Evolutionary conservation across 768 basidiomycete genomes (phyloP), one percentile per base, ranked within the genome.

Genomic region (Russula dissimulans): DNA sequence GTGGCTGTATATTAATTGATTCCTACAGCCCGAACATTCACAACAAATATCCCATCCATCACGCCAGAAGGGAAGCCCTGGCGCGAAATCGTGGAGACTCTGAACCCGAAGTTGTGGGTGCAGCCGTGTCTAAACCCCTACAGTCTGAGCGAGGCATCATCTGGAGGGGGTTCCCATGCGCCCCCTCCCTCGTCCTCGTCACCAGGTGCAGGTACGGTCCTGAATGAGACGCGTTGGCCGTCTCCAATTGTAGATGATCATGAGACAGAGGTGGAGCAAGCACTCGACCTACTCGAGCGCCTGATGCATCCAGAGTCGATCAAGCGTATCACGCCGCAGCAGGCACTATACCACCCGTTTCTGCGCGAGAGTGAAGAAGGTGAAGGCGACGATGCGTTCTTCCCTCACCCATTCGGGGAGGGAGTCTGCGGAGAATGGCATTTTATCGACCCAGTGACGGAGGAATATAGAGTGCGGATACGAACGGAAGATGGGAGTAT

Each of bases 11-110:
- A 43, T 57, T 32, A 52, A 58, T 32, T 32, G 11, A 47, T 1
- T 47, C 39, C 46, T 57, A 26, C 63, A 98, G 95, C 90, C 70
- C 89, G 97, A 32, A 87, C 86, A 3, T 89, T 98, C 65, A 76
- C 86, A 10, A 89, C 91, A n/a, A 99, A 97, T 67, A 79, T 99
- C 0, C 92, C 95, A 4, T 80, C 85, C 15, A 74, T 97, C 15
- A 78, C 83, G 7, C 73, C 77, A 52, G 79, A 86, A 1, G 87
- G 88, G 32, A 79, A 81, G 10, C 71, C 83, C 44, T 89, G 95
- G 84, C 75, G 76, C 36, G 79, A 84, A 18, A 85, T 97, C 61
- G 85, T 95, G 53, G 80, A 84, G 67, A 79, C 73, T 50, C 83
- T 89, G 59, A 95, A 97, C 66, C 93, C 91, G 5, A 76, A 79